Conservation (phyloP, 1,284 basidiomycete genomes). For the Jaminaea rosea region DNA sequence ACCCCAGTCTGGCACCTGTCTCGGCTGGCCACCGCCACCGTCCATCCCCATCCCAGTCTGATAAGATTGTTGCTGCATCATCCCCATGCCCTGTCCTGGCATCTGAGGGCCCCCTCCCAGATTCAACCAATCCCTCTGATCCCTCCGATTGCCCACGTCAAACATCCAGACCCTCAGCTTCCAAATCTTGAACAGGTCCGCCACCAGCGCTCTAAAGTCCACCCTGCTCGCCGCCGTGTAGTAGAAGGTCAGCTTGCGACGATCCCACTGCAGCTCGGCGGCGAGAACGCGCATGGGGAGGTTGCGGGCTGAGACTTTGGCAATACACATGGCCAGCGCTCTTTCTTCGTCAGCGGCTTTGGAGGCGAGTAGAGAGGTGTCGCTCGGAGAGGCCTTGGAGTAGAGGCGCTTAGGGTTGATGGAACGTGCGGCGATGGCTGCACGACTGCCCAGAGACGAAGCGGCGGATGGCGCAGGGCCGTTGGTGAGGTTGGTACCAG, state of each 20-base stretch:
- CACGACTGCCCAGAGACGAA: neutral
- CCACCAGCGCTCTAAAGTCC: slow-evolving; percentile 90
- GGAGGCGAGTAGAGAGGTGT: slow-evolving; percentile 50
- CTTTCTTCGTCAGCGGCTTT: slow-evolving; percentile 76
- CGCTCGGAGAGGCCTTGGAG: slow-evolving; percentile 74
- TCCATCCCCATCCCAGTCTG: too few relatives aligned
- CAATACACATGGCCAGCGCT: slow-evolving; percentile 79
- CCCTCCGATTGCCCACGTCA: slow-evolving; percentile 26
- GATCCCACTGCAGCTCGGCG: slow-evolving; percentile 82
- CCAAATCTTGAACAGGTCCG: slow-evolving; percentile 69
- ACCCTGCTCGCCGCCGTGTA: slow-evolving; percentile 91
- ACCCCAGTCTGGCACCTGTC: too few relatives aligned
- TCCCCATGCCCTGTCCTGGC: too few relatives aligned
- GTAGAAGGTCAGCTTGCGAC: slow-evolving; percentile 94
- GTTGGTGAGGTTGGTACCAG: neutral
- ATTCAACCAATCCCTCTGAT: too few relatives aligned
- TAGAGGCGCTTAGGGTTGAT: slow-evolving; percentile 84
- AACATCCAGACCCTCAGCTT: slow-evolving; percentile 43
- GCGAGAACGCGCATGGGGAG: slow-evolving; percentile 96
- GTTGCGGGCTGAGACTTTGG: slow-evolving; percentile 63
- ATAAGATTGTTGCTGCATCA: too few relatives aligned
- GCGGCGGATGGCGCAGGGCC: neutral
- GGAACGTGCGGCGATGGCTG: slow-evolving; percentile 11
- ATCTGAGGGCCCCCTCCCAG: too few relatives aligned
- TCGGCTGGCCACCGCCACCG: too few relatives aligned